Percentiles rank a stretch among this genome's conserved stretches.
Evolutionary conservation across 441 rosid species (phyloP).

Genomic region (Populus hybrid): DNA sequence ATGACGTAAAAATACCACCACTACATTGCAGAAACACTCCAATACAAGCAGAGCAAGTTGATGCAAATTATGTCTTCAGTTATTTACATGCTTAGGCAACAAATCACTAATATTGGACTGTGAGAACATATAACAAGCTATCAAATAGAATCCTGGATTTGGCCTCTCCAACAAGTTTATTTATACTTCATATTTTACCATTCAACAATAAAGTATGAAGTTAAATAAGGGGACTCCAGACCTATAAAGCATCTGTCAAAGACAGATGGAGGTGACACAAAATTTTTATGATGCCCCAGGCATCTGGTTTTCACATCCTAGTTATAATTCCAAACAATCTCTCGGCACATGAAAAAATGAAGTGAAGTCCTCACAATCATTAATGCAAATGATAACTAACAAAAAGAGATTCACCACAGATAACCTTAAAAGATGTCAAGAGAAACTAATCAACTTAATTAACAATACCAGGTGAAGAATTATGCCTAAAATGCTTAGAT

Average conservation of each 20-base stretch:
- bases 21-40: background rate
- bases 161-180: background rate
- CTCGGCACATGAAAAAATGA: background rate
- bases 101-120: background rate
- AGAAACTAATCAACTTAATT: background rate
- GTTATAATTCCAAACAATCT: background rate
- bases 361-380: background rate
- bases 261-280: background rate
- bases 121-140: background rate
- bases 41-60: background rate
- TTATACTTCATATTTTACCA: background rate
- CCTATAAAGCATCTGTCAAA: background rate
- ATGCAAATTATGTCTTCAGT: background rate
- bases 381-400: background rate
- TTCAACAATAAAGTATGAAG: background rate
- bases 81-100: background rate
- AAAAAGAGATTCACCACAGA: background rate
- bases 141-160: background rate
- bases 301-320: background rate
- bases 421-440: background rate
- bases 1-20: background rate
- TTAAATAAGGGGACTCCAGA: background rate
- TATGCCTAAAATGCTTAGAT: background rate
- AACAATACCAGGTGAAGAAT: background rate
- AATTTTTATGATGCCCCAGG: background rate